Evolutionary conservation across 306 rosid species (phyloP).

Genomic region (Trifolium dubium): DNA sequence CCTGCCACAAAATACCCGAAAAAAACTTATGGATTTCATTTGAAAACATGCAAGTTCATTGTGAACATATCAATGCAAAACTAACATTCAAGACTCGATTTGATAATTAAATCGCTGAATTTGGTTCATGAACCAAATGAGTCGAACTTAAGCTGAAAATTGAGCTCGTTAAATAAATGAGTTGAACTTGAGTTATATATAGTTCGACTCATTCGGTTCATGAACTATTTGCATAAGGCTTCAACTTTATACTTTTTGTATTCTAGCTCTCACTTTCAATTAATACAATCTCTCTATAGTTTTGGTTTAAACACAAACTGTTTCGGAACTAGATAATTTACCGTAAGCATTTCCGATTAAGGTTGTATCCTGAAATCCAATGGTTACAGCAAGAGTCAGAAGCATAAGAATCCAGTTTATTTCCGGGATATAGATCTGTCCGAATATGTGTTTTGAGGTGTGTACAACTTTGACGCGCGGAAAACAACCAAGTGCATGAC

Average conservation of each 20-base stretch:
- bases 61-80: not conserved
- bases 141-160: not conserved
- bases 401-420: conserved; percentile 91
- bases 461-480: conserved; percentile 37
- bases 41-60: not conserved
- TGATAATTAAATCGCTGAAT: no score
- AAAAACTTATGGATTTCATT: not conserved
- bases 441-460: conserved; percentile 70
- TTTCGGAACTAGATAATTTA: conserved; percentile 34
- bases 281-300: not conserved
- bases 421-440: conserved; percentile 90
- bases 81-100: conserved; percentile 22
- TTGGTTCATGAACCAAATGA: not conserved
- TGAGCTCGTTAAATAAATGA: no score
- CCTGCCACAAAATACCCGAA: conserved; percentile 54
- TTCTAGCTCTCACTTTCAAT: not conserved
- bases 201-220: not conserved
- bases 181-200: not conserved
- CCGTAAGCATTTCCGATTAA: conserved; percentile 86
- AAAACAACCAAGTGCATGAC: conserved; percentile 69
- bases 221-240: not conserved
- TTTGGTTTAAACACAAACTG: not conserved
- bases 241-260: not conserved
- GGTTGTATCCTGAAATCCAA: conserved; percentile 80
- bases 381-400: conserved; percentile 76